Percentiles rank a stretch among this genome's conserved stretches.
Conservation (phyloP, 805 yeast genomes). For the Spathaspora arborariae region DNA sequence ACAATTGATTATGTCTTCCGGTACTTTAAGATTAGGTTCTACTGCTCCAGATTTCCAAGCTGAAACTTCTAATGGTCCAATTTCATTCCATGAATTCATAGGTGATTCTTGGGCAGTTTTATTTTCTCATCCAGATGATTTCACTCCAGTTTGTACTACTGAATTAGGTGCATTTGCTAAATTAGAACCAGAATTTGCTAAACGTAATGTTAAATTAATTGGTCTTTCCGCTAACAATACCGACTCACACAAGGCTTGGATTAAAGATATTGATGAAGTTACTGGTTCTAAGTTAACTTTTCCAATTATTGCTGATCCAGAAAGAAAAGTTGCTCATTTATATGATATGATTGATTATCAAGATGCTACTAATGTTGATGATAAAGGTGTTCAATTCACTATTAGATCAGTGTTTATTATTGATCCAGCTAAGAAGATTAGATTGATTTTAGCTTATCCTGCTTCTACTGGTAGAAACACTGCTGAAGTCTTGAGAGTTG, state of each 20-base stretch:
- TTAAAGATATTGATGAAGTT: slow-evolving; percentile 85
- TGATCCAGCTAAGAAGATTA: slow-evolving; percentile 85
- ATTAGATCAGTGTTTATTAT: slow-evolving; percentile 90
- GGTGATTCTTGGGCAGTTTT: slow-evolving; percentile 85
- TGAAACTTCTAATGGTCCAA: slow-evolving; percentile 74
- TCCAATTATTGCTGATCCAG: slow-evolving; percentile 89
- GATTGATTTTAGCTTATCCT: slow-evolving; percentile 85
- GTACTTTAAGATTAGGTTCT: slow-evolving; percentile 64
- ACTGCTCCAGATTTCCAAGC: slow-evolving; percentile 87
- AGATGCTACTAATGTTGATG: slow-evolving; percentile 63
- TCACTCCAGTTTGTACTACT: slow-evolving; percentile 95
- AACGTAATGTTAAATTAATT: slow-evolving; percentile 82
- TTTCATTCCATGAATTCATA: slow-evolving; percentile 83
- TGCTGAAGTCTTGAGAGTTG: slow-evolving; percentile 84
- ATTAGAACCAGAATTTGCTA: slow-evolving; percentile 81
- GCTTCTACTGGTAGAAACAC: slow-evolving; percentile 95
- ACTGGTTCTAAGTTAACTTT: slow-evolving; percentile 72
- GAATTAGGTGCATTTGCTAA: slow-evolving; percentile 92
- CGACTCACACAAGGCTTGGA: slow-evolving; percentile 80
- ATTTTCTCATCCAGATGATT: slow-evolving; percentile 94
- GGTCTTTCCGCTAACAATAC: slow-evolving; percentile 86
- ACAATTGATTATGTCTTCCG: neutral
- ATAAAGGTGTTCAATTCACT: slow-evolving; percentile 74
- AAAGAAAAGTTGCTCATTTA: slow-evolving; percentile 71
- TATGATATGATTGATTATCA: slow-evolving; percentile 72